Percentiles rank a stretch among this genome's conserved stretches.
phyloP scores from a whole-genome alignment of 352 stramenopile genomes.

The Phytophthora cryptogea region DNA sequence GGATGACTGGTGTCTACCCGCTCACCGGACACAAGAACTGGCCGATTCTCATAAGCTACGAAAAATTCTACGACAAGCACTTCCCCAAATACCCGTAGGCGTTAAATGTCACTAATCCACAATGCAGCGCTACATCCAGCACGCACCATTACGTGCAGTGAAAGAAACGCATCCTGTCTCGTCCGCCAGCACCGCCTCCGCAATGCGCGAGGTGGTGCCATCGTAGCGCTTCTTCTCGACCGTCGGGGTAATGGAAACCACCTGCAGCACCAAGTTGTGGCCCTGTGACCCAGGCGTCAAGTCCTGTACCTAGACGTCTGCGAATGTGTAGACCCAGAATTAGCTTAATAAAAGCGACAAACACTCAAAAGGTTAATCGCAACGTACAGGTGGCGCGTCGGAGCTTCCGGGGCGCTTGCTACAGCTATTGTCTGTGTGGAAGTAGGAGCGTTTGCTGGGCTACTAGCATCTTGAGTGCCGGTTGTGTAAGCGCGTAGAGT shows the following conservation, averaged over 20 bases:
- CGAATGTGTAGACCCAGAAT: constrained; percentile 5
- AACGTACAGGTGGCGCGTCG: constrained; percentile 53
- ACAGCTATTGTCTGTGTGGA: constrained; percentile 20
- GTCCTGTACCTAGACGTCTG: constrained; percentile 84
- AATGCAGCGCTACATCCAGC: not conserved
- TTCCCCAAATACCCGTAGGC: not conserved
- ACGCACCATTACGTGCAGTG: constrained; percentile 74
- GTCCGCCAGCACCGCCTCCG: constrained; percentile 50
- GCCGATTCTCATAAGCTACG: constrained; percentile 2
- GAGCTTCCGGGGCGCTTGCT: constrained; percentile 32
- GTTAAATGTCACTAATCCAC: not conserved
- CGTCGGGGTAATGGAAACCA: constrained; percentile 60
- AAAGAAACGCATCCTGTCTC: constrained; percentile 72
- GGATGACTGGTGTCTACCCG: not conserved
- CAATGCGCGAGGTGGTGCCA: constrained; percentile 64
- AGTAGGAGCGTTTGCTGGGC: not conserved
- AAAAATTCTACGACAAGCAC: not conserved
- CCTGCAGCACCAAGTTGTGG: constrained; percentile 80
- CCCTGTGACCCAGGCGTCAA: constrained; percentile 73
- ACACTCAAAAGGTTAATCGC: not conserved
- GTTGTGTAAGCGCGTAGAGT: not conserved
- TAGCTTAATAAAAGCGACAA: not conserved
- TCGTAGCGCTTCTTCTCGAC: constrained; percentile 81
- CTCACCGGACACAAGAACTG: not conserved
- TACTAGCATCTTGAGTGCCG: constrained; percentile 3